phyloP scores from a whole-genome alignment of 2,329 filamentous ascomycete species.

The Penicillium carneum region DNA sequence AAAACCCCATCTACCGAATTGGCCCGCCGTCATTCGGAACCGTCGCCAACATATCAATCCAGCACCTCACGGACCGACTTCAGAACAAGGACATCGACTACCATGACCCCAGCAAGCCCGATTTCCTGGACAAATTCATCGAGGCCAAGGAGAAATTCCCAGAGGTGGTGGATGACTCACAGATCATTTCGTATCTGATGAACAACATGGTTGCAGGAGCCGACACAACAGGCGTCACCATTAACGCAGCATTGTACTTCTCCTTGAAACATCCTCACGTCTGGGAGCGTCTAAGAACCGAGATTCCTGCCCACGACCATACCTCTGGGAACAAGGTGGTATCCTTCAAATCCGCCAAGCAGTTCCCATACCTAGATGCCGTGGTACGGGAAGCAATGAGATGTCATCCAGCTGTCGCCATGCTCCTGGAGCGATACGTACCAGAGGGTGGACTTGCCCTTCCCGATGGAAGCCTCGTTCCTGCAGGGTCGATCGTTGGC shows the following conservation, averaged over 20 bases:
- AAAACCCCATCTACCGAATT: constrained; percentile 37
- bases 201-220: constrained; percentile 48
- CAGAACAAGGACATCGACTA: constrained; percentile 24
- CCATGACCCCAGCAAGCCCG: constrained; percentile 31
- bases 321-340: constrained; percentile 14
- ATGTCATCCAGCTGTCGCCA: constrained; percentile 57
- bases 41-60: constrained; percentile 32
- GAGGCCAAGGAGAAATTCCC: constrained; percentile 46
- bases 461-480: constrained; percentile 42
- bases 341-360: constrained; percentile 28
- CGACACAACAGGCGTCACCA: constrained; percentile 48
- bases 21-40: constrained; percentile 32
- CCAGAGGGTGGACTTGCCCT: constrained; percentile 44
- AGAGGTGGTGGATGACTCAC: constrained; percentile 46
- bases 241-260: constrained; percentile 40
- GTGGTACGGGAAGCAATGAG: constrained; percentile 61
- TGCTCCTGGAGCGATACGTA: constrained; percentile 60
- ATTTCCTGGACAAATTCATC: constrained; percentile 54
- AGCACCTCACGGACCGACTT: constrained; percentile 26
- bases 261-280: constrained; percentile 27
- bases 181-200: constrained; percentile 47
- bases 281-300: constrained; percentile 25
- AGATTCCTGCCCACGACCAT: constrained; percentile 19
- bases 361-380: constrained; percentile 57
- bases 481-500: constrained; percentile 43